These are phyloP conservation scores for Perilla frutescens DNA, from an alignment of 257 asterid species.

Conservation along the genomic window DNA sequence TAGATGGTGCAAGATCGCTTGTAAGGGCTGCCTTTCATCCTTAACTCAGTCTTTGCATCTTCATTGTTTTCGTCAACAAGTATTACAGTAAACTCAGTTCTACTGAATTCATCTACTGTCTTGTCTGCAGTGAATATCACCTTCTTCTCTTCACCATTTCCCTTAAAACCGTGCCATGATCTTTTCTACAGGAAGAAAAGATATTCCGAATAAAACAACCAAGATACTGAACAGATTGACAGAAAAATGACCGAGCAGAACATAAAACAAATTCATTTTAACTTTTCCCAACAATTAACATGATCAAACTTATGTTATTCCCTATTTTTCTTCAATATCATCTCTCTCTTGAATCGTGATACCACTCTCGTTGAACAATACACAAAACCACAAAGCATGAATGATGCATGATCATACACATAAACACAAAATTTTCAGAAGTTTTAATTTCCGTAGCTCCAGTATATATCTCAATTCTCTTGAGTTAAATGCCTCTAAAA, in stretches of 20 bases:
- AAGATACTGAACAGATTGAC: background rate
- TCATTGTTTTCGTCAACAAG: constrained; percentile 48
- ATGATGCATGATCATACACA: too few relatives aligned
- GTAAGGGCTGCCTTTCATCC: constrained; percentile 88
- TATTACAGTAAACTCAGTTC: constrained; percentile 63
- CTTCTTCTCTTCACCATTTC: constrained; percentile 48
- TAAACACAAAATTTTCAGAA: too few relatives aligned
- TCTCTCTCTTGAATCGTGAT: too few relatives aligned
- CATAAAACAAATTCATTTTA: background rate
- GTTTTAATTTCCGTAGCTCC: too few relatives aligned
- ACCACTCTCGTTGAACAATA: too few relatives aligned
- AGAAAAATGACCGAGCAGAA: too few relatives aligned
- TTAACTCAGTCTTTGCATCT: constrained; percentile 56
- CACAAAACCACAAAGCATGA: too few relatives aligned
- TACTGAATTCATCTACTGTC: constrained; percentile 48
- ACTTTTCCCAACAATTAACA: background rate
- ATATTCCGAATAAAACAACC: constrained; percentile 13
- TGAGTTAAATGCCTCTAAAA: too few relatives aligned
- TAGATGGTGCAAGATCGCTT: constrained; percentile 89
- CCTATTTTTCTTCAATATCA: too few relatives aligned
- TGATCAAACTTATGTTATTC: too few relatives aligned
- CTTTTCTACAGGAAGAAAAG: constrained; percentile 57
- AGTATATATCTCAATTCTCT: too few relatives aligned
- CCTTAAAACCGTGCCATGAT: constrained; percentile 72
- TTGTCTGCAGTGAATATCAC: constrained; percentile 63